Evolutionary conservation across 495 filamentous ascomycete species (phyloP).

Genomic region (Cairneyella variabilis): DNA sequence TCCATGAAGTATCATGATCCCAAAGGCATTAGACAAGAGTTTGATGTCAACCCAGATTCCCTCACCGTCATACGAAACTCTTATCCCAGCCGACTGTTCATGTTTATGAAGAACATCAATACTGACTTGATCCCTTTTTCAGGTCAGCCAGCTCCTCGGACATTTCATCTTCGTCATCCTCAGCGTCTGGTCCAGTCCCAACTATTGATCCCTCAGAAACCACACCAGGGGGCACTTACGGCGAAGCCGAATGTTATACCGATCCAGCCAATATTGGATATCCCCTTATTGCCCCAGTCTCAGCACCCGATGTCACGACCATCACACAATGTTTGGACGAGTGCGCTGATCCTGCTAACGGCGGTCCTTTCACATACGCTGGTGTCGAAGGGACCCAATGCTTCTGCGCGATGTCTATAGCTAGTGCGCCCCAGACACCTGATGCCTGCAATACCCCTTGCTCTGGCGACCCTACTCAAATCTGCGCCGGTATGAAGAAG

Average conservation of each 20-base stretch:
- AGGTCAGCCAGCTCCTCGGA: too few relatives aligned
- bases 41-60: too few relatives aligned
- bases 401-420: neutral
- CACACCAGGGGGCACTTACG: neutral
- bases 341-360: neutral
- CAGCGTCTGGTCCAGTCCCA: too few relatives aligned
- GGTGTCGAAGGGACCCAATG: neutral
- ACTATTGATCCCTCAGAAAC: too few relatives aligned
- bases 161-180: too few relatives aligned
- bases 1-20: too few relatives aligned
- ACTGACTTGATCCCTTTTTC: too few relatives aligned
- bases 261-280: neutral
- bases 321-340: neutral
- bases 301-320: neutral
- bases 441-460: neutral
- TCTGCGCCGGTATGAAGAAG: constrained; percentile 1
- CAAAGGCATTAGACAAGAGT: too few relatives aligned
- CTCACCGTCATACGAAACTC: too few relatives aligned
- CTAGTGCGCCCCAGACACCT: neutral
- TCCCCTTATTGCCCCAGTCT: neutral
- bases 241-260: neutral
- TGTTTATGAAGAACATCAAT: too few relatives aligned
- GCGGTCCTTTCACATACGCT: neutral
- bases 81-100: too few relatives aligned
- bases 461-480: neutral